Evolutionary conservation across 108 stramenopile genomes (phyloP), one percentile per base, ranked within the genome.

Genomic region (Cylindrotheca fusiformis): DNA sequence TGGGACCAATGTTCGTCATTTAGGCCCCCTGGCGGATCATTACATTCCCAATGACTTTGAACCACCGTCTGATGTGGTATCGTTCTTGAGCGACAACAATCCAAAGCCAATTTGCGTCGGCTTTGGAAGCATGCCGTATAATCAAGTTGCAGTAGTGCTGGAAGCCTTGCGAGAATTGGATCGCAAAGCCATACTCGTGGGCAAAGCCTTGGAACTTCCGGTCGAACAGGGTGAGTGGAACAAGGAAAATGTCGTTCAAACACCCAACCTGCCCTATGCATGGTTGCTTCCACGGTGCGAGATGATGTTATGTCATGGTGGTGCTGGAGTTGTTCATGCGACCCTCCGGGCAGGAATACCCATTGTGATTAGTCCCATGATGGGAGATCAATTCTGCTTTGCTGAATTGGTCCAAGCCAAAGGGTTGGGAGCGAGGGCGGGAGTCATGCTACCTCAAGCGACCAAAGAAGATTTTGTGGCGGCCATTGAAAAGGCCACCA

Each of bases 361-460:
- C 4, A 2, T 49, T 28, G 30, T 71, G 21, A 64, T 71, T 28
- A 36, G 46, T 46, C 70, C 70, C 1, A 4, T 71, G 12, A 56
- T 71, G 47, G 62, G 61, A 8, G 70, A 71, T 65, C 70, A 71
- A 48, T 71, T 71, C 59, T 71, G 56, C 24, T 57, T 57, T 48
- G 65, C 65, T 2, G 41, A 36, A 6, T 44, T 57, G 8, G 32
- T 63, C 4, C 20, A 53, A 27, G 25, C 26, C 50, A 23, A 22
- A 23, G 60, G 68, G 0, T 45, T 52, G 49, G 61, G 68, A 1
- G 63, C 36, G 4, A 6, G 53, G 12, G 52, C 36, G n/a, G 53
- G 53, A 1, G 5, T 20, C n/a, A 21, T 14, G 10, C 28, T 65
- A 23, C 10, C 52, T 4, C 14, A 28, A 4, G 36, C 36, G 20